Percentiles rank a stretch among this genome's conserved stretches.
Evolutionary conservation across 225 moss, liverwort and hornwort species (phyloP).

Genomic region (Ulota crispa): DNA sequence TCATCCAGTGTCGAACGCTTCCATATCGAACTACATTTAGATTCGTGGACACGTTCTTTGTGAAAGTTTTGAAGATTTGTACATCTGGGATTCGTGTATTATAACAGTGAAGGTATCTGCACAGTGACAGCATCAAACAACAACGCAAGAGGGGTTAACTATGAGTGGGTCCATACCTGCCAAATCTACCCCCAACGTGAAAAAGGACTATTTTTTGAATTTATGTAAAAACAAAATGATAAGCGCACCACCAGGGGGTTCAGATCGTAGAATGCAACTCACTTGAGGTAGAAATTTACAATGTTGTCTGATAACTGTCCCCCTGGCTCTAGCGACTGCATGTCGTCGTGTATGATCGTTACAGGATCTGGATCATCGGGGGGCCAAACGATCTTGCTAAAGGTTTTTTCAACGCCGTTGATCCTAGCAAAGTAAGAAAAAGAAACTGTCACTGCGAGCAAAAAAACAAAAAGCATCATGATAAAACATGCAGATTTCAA

Average conservation of each 20-base stretch:
- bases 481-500: not conserved
- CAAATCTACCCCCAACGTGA: not conserved
- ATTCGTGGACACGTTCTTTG: conserved; percentile 41
- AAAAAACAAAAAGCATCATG: not conserved
- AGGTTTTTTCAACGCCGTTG: conserved; percentile 17
- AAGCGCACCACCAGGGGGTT: not conserved
- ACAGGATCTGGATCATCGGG: conserved; percentile 34
- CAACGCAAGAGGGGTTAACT: not conserved
- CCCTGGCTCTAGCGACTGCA: conserved; percentile 34
- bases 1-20: conserved; percentile 43
- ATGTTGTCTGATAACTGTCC: conserved; percentile 33
- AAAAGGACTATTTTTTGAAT: not conserved
- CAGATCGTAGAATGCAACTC: conserved; percentile 15
- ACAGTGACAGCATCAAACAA: conserved; percentile 5
- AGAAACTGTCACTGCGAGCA: conserved; percentile 15
- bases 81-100: conserved; percentile 38
- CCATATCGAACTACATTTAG: conserved; percentile 40
- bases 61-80: conserved; percentile 43
- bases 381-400: conserved; percentile 31
- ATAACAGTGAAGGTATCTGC: conserved; percentile 35
- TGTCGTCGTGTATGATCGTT: conserved; percentile 30
- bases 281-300: conserved; percentile 45
- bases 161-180: not conserved
- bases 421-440: conserved; percentile 17
- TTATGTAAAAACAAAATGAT: not conserved